These are phyloP conservation scores for Termitomyces sp. DNA, from an alignment of 768 basidiomycete species.

Conservation along the genomic window DNA sequence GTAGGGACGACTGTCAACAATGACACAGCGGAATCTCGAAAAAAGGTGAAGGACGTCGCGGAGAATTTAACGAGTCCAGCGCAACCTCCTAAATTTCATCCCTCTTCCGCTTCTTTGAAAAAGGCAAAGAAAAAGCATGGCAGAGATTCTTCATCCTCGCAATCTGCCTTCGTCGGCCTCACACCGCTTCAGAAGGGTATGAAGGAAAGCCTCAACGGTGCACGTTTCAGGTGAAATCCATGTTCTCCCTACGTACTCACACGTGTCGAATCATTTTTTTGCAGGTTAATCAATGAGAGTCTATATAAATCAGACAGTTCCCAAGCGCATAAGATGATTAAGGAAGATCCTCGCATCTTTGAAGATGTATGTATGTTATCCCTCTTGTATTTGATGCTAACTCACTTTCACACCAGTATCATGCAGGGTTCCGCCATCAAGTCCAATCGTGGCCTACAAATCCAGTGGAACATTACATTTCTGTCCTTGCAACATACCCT, in stretches of 20 bases:
- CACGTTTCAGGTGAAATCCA: constrained; percentile 72
- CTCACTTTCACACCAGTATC: constrained; percentile 56
- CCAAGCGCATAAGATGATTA: constrained; percentile 77
- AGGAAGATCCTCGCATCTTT: constrained; percentile 73
- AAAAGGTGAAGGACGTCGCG: not conserved
- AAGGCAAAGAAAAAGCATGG: constrained; percentile 7
- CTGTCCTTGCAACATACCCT: constrained; percentile 57
- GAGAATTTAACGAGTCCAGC: not conserved
- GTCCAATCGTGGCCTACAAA: constrained; percentile 93
- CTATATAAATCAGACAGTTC: constrained; percentile 84
- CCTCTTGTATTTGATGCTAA: not conserved
- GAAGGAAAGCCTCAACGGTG: constrained; percentile 77
- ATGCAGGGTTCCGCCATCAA: constrained; percentile 86
- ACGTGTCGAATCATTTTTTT: not conserved
- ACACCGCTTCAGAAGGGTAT: constrained; percentile 74
- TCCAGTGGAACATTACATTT: constrained; percentile 81
- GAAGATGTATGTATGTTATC: constrained; percentile 62
- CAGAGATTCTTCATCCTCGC: not conserved
- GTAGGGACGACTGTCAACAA: not conserved
- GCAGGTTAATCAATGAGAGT: constrained; percentile 85
- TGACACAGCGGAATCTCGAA: not conserved
- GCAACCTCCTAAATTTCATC: not conserved
- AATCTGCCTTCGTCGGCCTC: constrained; percentile 26
- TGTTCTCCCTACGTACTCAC: not conserved
- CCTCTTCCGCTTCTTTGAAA: not conserved